Base-by-base conservation (phyloP, 2,329 filamentous ascomycete genomes). In the Diaporthe nobilis region DNA sequence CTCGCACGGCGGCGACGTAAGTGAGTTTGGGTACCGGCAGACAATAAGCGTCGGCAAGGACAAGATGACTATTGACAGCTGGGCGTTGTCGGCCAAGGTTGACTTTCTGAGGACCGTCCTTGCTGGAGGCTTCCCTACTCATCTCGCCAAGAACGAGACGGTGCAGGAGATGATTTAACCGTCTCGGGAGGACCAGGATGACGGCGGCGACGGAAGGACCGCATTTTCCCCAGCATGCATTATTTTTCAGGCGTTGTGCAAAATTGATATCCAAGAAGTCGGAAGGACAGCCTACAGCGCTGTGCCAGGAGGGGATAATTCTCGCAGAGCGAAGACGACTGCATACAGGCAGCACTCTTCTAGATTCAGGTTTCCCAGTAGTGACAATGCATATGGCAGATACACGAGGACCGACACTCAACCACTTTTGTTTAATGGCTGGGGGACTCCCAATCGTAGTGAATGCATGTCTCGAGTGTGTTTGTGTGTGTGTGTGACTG, bases 21-120 rank as follows among this genome's bases (percentile, higher is more conserved):
- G 84, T 44, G 88, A 90, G 76, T 89, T 89, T 76, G 88, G 89
- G 4, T 90, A 90, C 76, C 85, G 88, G 10, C 85, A 88, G 77
- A 88, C 86, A 77, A 81, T 90, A n/a, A 86, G 86, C 49, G 83
- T 90, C 8, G 85, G 87, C 22, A 85, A 87, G 65, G 82, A 85
- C 76, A 81, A 84, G 53, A 83, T 89, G 78, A 78, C 83, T 58
- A 87, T 90, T 68, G 86, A 90, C 74, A 85, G 86, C 1, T 91
- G 89, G 89, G 87, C 87, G 12, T 83, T 89, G 20, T 86, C 85
- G 39, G 85, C 86, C 25, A 83, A 88, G 28, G 83, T 89, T n/a
- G 84, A 86, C 61, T 84, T 87, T 79, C 83, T 91, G 74, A 88
- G 86, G 79, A 82, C 82, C 6, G 76, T 90, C 1, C 85, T 91